Conservation (phyloP, 768 basidiomycete genomes). For the Kwoniella dendrophila region DNA sequence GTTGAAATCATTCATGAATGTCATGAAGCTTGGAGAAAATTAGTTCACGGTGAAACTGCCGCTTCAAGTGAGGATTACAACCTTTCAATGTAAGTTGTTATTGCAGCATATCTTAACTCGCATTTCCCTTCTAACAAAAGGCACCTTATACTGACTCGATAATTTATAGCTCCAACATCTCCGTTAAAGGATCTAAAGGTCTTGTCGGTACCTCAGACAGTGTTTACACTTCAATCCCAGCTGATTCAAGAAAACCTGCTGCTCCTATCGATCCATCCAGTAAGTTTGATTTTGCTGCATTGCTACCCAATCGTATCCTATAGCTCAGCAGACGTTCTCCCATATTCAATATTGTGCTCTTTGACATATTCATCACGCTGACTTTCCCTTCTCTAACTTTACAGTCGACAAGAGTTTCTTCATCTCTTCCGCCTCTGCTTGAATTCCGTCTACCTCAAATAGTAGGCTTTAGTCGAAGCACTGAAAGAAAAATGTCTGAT, state of each 20-base stretch:
- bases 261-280: slow-evolving; percentile 88
- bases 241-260: slow-evolving; percentile 78
- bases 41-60: slow-evolving; percentile 74
- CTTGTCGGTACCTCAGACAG: slow-evolving; percentile 67
- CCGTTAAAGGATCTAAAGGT: slow-evolving; percentile 73
- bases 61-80: slow-evolving; percentile 74
- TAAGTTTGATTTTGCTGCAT: slow-evolving; percentile 57
- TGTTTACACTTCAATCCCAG: slow-evolving; percentile 68
- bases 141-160: background rate
- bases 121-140: no score
- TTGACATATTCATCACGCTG: background rate
- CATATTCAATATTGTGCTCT: background rate
- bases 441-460: slow-evolving; percentile 11
- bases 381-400: background rate
- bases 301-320: background rate
- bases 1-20: slow-evolving; percentile 99
- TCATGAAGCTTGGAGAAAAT: slow-evolving; percentile 96
- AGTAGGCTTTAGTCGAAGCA: slow-evolving; percentile 21
- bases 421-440: slow-evolving; percentile 55
- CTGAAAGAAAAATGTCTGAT: no score
- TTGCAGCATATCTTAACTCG: background rate
- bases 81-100: slow-evolving; percentile 74
- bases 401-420: slow-evolving; percentile 57
- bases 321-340: no score
- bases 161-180: slow-evolving; percentile 71